phyloP scores from a whole-genome alignment of 2,329 filamentous ascomycete genomes.

The Plenodomus biglobosus region DNA sequence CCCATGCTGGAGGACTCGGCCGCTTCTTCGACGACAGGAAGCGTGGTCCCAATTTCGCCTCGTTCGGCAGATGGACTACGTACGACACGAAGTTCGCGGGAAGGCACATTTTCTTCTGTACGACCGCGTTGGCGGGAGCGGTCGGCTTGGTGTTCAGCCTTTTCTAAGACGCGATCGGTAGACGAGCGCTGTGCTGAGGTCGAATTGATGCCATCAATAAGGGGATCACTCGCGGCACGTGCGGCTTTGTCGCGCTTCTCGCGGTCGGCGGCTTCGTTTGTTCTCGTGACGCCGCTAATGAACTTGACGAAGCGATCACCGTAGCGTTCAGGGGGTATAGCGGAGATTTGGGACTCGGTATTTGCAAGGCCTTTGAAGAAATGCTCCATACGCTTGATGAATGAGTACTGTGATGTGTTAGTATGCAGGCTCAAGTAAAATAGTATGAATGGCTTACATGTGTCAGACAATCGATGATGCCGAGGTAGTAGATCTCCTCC shows the following conservation, averaged over 20 bases:
- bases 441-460: conserved; percentile 65
- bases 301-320: conserved; percentile 94
- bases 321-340: conserved; percentile 85
- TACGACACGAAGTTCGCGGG: conserved; percentile 61
- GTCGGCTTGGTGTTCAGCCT: conserved; percentile 63
- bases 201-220: conserved; percentile 44
- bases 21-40: conserved; percentile 91
- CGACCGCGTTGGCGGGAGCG: conserved; percentile 56
- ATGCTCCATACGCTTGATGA: conserved; percentile 92
- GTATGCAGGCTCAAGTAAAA: conserved; percentile 1
- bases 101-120: conserved; percentile 60
- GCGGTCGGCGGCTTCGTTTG: conserved; percentile 75
- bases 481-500: conserved; percentile 95
- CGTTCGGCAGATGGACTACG: conserved; percentile 61
- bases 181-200: conserved; percentile 30
- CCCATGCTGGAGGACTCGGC: conserved; percentile 72
- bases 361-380: conserved; percentile 93
- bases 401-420: conserved; percentile 70
- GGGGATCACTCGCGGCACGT: conserved; percentile 40
- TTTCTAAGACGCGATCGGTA: conserved; percentile 58
- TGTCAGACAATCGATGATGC: conserved; percentile 97
- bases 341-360: conserved; percentile 85
- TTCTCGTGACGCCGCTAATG: conserved; percentile 87
- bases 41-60: conserved; percentile 57
- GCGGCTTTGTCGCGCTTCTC: conserved; percentile 45